Percentiles rank a stretch among this genome's conserved stretches.
Evolutionary conservation across 805 yeast genomes (phyloP).

Genomic region (Isabelozyma heimii): DNA sequence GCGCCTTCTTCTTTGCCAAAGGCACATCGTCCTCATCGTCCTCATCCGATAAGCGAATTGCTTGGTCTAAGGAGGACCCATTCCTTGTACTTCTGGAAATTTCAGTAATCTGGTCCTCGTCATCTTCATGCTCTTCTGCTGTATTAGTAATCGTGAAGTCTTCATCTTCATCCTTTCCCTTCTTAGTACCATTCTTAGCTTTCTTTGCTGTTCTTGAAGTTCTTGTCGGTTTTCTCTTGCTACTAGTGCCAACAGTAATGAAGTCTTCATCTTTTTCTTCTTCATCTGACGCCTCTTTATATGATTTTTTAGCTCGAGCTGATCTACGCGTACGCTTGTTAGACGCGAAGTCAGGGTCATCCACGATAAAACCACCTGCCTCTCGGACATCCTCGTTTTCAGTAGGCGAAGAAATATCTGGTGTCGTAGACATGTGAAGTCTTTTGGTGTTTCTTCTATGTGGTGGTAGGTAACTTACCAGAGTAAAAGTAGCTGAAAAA

Average conservation of each 20-base stretch:
- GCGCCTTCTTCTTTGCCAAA: conserved; percentile 17
- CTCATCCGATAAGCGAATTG: conserved; percentile 26
- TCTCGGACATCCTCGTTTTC: conserved; percentile 2
- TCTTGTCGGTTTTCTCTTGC: conserved; percentile 9
- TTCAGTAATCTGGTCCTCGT: conserved; percentile 33
- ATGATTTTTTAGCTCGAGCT: conserved; percentile 16
- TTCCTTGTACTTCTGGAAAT: conserved; percentile 9
- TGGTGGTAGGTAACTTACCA: neutral
- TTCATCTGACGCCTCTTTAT: conserved; percentile 23
- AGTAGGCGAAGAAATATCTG: conserved; percentile 4
- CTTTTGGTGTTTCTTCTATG: neutral
- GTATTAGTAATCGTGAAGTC: conserved; percentile 9
- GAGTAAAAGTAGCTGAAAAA: neutral
- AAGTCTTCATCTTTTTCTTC: conserved; percentile 9
- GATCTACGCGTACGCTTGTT: conserved; percentile 10
- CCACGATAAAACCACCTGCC: conserved; percentile 43
- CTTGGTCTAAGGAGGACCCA: conserved; percentile 20
- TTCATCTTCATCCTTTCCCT: conserved; percentile 9
- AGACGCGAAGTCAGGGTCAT: conserved; percentile 30
- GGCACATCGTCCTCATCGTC: conserved; percentile 25
- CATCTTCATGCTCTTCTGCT: conserved; percentile 25
- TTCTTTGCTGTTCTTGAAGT: conserved; percentile 2
- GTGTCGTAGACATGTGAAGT: neutral
- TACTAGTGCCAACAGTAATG: conserved; percentile 8
- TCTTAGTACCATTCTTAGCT: conserved; percentile 2